Conservation (phyloP, 352 stramenopile genomes). For the Thalassiosira mediterranea region DNA sequence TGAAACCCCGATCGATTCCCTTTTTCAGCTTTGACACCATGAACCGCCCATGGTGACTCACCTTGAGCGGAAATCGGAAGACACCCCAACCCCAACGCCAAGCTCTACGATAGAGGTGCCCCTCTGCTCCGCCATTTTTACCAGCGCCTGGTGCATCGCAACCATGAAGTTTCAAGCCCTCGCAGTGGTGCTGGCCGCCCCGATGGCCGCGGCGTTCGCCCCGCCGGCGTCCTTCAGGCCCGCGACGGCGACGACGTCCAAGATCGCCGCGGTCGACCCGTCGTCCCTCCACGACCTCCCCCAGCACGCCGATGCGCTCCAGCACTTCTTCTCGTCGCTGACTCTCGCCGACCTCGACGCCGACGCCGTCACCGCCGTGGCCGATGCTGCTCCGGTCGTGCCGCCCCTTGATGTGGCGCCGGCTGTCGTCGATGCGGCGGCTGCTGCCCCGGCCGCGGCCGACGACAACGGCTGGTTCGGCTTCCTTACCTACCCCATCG, state of each 20-base stretch:
- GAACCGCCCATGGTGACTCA: too few relatives aligned
- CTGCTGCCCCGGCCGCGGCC: conserved; percentile 17
- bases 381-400: too few relatives aligned
- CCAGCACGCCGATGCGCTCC: conserved; percentile 53
- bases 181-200: conserved; percentile 22
- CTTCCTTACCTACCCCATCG: conserved; percentile 73
- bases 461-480: conserved; percentile 82
- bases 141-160: too few relatives aligned
- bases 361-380: conserved; percentile 20
- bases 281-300: conserved; percentile 52
- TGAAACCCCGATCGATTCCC: too few relatives aligned
- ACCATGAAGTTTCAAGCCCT: conserved; percentile 53
- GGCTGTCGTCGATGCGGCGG: conserved; percentile 21
- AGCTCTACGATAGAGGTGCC: too few relatives aligned
- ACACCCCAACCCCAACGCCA: too few relatives aligned
- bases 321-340: conserved; percentile 65
- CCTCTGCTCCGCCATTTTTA: too few relatives aligned
- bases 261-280: conserved; percentile 54
- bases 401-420: conserved; percentile 24
- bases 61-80: too few relatives aligned
- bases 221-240: conserved; percentile 23
- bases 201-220: conserved; percentile 46
- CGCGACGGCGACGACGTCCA: conserved; percentile 12
- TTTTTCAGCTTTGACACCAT: too few relatives aligned
- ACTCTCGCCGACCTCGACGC: conserved; percentile 59